Evolutionary conservation across 257 asterid species (phyloP), one percentile per base, ranked within the genome.

Genomic region (Coffea canephora): DNA sequence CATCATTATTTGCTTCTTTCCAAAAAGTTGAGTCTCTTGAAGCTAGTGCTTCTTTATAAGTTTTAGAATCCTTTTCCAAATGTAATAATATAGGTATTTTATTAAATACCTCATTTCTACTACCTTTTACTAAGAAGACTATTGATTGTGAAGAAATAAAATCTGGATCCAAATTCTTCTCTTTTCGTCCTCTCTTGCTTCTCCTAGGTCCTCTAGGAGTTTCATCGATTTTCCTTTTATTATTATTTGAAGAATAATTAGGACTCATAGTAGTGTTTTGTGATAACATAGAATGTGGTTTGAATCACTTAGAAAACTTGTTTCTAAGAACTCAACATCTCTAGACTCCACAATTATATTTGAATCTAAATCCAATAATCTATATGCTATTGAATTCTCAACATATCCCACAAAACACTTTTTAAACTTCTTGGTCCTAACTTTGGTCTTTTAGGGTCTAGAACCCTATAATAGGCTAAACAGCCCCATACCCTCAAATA

Each of bases 311-410:
- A 46, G 15, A 27, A 43, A 36, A 41, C 43, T 36, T 70, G 46
- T 70, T 70, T 39, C 49, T 36, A 46, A 70, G 13, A 70, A 70
- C 23, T 41, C 27, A 43, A 70, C 57, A 36, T 19, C 6, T n/a
- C 13, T 48, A 2, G 27, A 70, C 23, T 70, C 75, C 13, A 70
- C 55, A 36, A 43, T 70, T 11, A 43, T 21, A 45, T 70, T 70
- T 36, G 55, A 36, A 5, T 70, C 15, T 6, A 43, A 4, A 18
- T 70, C 49, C 14, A 36, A 39, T 21, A 70, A 48, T 13, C 49
- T 43, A 12, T 70, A 70, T 41, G 55, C 75, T 70, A 41, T 70
- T 36, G 75, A 70, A 23, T 70, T 70, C 8, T 70, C 52, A 36
- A 31, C 31, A 70, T 70, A 70, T 46, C 49, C 49, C 9, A 46